A percentile compares a stretch with the other conserved stretches of the same genome.
phyloP scores from a whole-genome alignment of 164 flowering plant species.

The Kalanchoe fedtschenkoi region DNA sequence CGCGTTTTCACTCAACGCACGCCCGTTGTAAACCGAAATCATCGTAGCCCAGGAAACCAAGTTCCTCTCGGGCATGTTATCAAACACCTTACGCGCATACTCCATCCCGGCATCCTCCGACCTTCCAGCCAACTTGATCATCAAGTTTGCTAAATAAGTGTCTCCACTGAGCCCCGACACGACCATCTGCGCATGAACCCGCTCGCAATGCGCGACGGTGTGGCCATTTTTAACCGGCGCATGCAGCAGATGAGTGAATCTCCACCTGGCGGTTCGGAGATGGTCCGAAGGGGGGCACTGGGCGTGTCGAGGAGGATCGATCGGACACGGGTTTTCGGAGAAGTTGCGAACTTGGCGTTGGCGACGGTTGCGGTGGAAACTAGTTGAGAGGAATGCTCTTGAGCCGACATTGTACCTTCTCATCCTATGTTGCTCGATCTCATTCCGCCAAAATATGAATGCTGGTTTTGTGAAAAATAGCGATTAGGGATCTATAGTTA shows the following conservation, averaged over 20 bases:
- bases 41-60: slow-evolving; percentile 46
- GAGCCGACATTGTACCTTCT: background rate
- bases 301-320: background rate
- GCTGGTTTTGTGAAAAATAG: no score
- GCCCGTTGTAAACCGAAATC: slow-evolving; percentile 37
- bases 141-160: slow-evolving; percentile 36
- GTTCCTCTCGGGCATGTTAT: slow-evolving; percentile 28
- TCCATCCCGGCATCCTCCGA: slow-evolving; percentile 26
- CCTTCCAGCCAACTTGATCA: slow-evolving; percentile 39
- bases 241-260: slow-evolving; percentile 37
- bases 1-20: slow-evolving; percentile 26
- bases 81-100: slow-evolving; percentile 28
- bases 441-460: background rate
- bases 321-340: background rate
- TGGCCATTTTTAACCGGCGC: slow-evolving; percentile 49
- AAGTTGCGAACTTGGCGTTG: slow-evolving; percentile 1
- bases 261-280: background rate
- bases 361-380: background rate
- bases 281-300: background rate
- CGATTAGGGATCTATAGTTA: no score
- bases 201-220: slow-evolving; percentile 23
- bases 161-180: slow-evolving; percentile 35
- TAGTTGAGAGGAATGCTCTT: background rate
- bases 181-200: slow-evolving; percentile 37
- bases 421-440: background rate